These are phyloP conservation scores for Stagonosporopsis cucurbitacearum DNA, from an alignment of 2,329 filamentous ascomycete genomes.

Conservation along the genomic window DNA sequence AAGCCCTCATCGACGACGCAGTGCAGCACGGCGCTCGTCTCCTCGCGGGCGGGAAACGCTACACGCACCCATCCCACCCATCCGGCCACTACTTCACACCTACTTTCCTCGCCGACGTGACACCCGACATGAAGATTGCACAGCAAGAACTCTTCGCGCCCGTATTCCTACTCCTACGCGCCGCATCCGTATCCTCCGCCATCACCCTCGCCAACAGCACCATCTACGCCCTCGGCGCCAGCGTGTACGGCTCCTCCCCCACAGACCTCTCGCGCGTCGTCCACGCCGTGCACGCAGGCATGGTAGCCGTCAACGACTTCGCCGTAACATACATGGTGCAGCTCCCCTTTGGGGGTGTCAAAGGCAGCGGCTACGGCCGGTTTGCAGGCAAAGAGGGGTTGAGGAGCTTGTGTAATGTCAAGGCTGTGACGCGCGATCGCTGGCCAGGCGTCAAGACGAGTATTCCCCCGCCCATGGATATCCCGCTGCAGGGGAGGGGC, in stretches of 20 bases:
- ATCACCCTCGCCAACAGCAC: conserved; percentile 84
- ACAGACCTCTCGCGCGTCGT: conserved; percentile 70
- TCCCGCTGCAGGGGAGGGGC: conserved; percentile 67
- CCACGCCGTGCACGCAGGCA: conserved; percentile 75
- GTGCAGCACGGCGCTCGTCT: conserved; percentile 80
- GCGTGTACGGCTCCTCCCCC: conserved; percentile 76
- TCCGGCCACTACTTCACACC: conserved; percentile 90
- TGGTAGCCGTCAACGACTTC: conserved; percentile 97
- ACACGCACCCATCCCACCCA: conserved; percentile 74
- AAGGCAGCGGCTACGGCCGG: conserved; percentile 85
- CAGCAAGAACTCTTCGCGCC: conserved; percentile 93
- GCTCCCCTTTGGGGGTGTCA: conserved; percentile 90
- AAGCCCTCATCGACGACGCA: conserved; percentile 77
- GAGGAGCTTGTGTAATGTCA: conserved; percentile 82
- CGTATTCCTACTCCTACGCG: conserved; percentile 83
- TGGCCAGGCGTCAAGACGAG: conserved; percentile 68
- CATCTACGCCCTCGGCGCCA: conserved; percentile 83
- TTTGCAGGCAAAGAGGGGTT: conserved; percentile 93
- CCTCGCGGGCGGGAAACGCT: conserved; percentile 77
- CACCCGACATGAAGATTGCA: conserved; percentile 82
- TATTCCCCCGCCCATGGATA: conserved; percentile 81
- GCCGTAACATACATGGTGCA: conserved; percentile 92
- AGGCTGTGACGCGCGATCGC: conserved; percentile 83
- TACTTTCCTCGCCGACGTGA: conserved; percentile 90
- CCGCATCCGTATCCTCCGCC: conserved; percentile 68